These are phyloP conservation scores for Senecio squalidus DNA, from an alignment of 140 eudicot genomes.

Conservation along the genomic window DNA sequence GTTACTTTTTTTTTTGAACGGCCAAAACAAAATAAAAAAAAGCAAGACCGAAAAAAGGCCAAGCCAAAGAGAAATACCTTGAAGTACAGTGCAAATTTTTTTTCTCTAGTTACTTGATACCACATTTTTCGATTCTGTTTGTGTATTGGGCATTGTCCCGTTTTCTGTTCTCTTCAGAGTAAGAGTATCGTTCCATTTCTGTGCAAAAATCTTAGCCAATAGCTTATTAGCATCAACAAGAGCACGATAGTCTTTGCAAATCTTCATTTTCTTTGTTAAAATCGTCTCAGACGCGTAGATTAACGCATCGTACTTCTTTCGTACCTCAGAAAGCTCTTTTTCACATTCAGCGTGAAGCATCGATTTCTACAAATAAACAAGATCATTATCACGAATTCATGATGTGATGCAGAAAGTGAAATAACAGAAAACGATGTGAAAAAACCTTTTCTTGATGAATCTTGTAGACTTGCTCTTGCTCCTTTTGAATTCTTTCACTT, in stretches of 20 bases:
- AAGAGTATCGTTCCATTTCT: not conserved
- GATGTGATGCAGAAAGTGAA: not conserved
- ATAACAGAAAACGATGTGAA: not conserved
- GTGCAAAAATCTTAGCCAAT: constrained; percentile 44
- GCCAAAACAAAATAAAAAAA: no score
- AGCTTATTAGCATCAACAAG: constrained; percentile 28
- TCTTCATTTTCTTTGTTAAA: constrained; percentile 21
- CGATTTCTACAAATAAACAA: constrained; percentile 35
- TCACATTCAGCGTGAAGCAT: constrained; percentile 41
- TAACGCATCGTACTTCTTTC: constrained; percentile 44
- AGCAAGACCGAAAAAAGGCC: no score
- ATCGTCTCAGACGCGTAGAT: constrained; percentile 32
- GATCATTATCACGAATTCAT: not conserved
- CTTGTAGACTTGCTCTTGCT: constrained; percentile 25
- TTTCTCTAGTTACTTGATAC: no score
- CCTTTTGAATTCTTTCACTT: constrained; percentile 37
- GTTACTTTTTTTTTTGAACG: no score
- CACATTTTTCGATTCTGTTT: no score
- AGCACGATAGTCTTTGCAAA: constrained; percentile 27
- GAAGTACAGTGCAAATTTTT: no score
- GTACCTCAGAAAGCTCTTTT: constrained; percentile 41
- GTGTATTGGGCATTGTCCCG: no score
- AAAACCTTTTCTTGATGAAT: constrained; percentile 54
- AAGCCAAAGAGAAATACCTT: no score
- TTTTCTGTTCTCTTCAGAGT: constrained; percentile 12